Conservation (phyloP, 2,329 filamentous ascomycete genomes). For the Teratosphaeriaceae sp. region DNA sequence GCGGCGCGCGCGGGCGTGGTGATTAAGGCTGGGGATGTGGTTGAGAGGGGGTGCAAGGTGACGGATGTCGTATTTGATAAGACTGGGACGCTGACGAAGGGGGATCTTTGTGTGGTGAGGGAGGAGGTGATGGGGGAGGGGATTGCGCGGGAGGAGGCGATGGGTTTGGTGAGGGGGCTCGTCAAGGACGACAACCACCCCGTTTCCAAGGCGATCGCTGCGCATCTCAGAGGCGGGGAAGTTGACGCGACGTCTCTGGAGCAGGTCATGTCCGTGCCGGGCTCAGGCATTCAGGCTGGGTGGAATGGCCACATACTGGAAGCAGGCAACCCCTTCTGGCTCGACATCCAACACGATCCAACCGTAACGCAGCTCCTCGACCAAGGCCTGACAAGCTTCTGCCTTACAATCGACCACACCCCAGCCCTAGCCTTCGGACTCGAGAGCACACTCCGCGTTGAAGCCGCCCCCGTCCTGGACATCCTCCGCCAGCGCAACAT, state of each 20-base stretch:
- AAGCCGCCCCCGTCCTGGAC: conserved; percentile 45
- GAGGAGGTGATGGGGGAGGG: conserved; percentile 11
- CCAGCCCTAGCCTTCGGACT: conserved; percentile 47
- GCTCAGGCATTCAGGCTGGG: conserved; percentile 38
- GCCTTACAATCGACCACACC: conserved; percentile 43
- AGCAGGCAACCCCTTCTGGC: conserved; percentile 45
- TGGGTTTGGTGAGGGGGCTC: conserved; percentile 3
- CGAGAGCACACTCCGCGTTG: conserved; percentile 41
- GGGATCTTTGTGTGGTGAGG: conserved; percentile 39
- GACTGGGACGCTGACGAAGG: conserved; percentile 71
- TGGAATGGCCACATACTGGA: conserved; percentile 28
- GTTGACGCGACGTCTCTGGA: conserved; percentile 3
- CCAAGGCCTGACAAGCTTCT: conserved; percentile 48
- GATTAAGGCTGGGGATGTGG: conserved; percentile 77
- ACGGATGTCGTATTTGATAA: conserved; percentile 64
- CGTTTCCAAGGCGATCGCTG: not conserved
- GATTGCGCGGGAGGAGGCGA: conserved; percentile 3
- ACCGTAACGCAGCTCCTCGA: conserved; percentile 30
- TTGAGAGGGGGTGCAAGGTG: conserved; percentile 73
- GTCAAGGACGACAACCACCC: conserved; percentile 5
- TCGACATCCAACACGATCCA: conserved; percentile 29
- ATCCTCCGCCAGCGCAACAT: conserved; percentile 46
- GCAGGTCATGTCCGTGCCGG: conserved; percentile 34
- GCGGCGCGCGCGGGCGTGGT: conserved; percentile 75
- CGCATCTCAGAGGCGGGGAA: not conserved